A percentile compares a stretch with the other conserved stretches of the same genome.
Conservation (phyloP, 345 rosid genomes). For the Bruguiera parviflora region DNA sequence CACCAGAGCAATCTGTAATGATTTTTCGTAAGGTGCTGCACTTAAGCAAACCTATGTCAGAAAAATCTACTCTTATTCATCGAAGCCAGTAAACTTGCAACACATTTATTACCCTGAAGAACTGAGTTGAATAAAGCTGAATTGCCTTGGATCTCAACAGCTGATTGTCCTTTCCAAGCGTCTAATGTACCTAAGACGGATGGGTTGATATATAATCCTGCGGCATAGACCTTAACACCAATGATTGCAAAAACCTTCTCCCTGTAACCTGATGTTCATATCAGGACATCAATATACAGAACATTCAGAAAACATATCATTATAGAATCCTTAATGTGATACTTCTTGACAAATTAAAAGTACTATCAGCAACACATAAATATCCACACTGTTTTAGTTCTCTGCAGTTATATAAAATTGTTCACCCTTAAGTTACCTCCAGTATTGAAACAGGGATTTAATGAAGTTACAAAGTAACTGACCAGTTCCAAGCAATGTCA, state of each 20-base stretch:
- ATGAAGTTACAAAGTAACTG: constrained; percentile 14
- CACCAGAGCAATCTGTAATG: constrained; percentile 76
- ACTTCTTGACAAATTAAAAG: neutral
- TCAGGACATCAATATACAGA: neutral
- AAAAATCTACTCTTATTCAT: constrained; percentile 1
- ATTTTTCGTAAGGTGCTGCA: constrained; percentile 65
- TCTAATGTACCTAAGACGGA: constrained; percentile 42
- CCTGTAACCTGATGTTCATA: constrained; percentile 60
- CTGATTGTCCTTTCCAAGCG: constrained; percentile 54
- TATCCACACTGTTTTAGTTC: neutral
- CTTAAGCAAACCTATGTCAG: neutral
- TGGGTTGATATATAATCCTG: constrained; percentile 56
- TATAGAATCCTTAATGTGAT: neutral
- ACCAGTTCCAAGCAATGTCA: constrained; percentile 82
- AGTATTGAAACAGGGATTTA: neutral
- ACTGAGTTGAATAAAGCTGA: constrained; percentile 49
- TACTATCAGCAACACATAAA: neutral
- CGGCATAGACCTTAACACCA: constrained; percentile 85
- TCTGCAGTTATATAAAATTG: neutral
- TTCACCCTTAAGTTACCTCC: neutral
- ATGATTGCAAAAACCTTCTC: constrained; percentile 85
- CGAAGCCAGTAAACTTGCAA: neutral
- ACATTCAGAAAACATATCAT: too few species aligned
- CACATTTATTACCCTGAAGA: constrained; percentile 46
- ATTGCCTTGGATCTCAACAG: constrained; percentile 49